Percentiles rank a stretch among this genome's conserved stretches.
phyloP scores from a whole-genome alignment of 1,284 basidiomycete genomes.

The Wolfiporia cocos region DNA sequence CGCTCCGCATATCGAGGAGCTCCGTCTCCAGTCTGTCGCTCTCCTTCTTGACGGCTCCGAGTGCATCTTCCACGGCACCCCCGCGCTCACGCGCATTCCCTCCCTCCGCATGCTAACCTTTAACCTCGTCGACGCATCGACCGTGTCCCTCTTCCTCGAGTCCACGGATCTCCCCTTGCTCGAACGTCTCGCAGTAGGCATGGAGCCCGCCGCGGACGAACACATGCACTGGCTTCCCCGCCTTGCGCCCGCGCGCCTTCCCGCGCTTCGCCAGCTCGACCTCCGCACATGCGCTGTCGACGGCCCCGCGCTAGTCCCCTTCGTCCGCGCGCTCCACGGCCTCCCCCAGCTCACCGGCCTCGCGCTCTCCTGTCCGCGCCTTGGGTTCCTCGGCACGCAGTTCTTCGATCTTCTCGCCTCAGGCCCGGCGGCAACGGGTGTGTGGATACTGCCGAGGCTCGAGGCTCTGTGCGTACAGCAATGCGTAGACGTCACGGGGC shows the following conservation, averaged over 20 bases:
- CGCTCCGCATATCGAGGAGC: conserved; percentile 20
- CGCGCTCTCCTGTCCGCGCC: conserved; percentile 23
- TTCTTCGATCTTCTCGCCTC: conserved; percentile 26
- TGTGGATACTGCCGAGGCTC: conserved; percentile 26
- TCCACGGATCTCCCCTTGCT: conserved; percentile 22
- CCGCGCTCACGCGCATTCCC: conserved; percentile 15
- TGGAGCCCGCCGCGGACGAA: conserved; percentile 25
- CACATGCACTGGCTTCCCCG: conserved; percentile 27
- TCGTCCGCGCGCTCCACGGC: conserved; percentile 25
- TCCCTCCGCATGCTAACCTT: conserved; percentile 20
- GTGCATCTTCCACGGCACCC: conserved; percentile 19
- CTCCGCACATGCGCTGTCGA: conserved; percentile 26
- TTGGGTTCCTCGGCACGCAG: conserved; percentile 21
- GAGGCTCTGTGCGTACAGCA: conserved; percentile 25
- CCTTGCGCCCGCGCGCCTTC: conserved; percentile 16
- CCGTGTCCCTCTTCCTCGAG: conserved; percentile 26
- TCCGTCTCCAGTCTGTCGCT: conserved; percentile 22
- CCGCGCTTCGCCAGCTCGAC: conserved; percentile 25
- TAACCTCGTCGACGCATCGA: conserved; percentile 23
- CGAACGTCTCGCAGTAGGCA: conserved; percentile 23
- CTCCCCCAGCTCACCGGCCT: conserved; percentile 27
- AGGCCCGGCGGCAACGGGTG: conserved; percentile 13
- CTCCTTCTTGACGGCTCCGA: conserved; percentile 25
- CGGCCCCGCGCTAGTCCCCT: conserved; percentile 24
- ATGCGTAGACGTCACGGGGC: conserved; percentile 27